phyloP scores from a whole-genome alignment of 805 yeast genomes.

The Yarrowia sp. region DNA sequence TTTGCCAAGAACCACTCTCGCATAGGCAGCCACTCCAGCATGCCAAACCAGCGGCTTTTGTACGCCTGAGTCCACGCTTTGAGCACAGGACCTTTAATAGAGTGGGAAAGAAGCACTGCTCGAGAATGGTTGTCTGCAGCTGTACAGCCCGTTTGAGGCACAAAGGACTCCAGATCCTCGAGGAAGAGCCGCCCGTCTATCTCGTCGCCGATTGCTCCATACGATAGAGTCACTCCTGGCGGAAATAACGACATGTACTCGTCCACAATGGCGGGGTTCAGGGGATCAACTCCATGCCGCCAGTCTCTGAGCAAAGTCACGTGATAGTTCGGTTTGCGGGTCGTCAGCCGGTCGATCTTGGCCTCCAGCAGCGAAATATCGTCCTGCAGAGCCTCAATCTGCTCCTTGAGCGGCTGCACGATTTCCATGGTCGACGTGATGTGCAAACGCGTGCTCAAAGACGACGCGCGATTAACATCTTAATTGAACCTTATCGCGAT shows the following conservation, averaged over 20 bases:
- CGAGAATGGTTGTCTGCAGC: conserved; percentile 20
- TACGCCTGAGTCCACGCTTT: conserved; percentile 8
- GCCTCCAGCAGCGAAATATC: neutral
- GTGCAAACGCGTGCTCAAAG: conserved; percentile 3
- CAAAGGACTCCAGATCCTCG: conserved; percentile 24
- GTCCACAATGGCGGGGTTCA: conserved; percentile 26
- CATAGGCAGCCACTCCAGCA: conserved; percentile 25
- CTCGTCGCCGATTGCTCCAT: conserved; percentile 22
- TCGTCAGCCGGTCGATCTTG: conserved; percentile 26
- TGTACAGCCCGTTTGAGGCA: conserved; percentile 3
- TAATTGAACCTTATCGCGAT: conserved; percentile 19
- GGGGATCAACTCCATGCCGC: conserved; percentile 17
- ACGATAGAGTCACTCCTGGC: conserved; percentile 10
- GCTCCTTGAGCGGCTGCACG: conserved; percentile 2
- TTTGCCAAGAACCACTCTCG: conserved; percentile 28
- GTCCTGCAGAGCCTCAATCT: conserved; percentile 20
- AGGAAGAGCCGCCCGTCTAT: conserved; percentile 22
- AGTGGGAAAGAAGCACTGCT: conserved; percentile 10
- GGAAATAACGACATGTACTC: conserved; percentile 28
- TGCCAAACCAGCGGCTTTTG: conserved; percentile 27
- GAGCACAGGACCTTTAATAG: neutral
- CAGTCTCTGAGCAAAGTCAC: conserved; percentile 10
- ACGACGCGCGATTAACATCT: conserved; percentile 13
- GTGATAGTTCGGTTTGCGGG: conserved; percentile 16
- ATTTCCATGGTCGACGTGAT: conserved; percentile 10